A percentile compares a stretch with the other conserved stretches of the same genome.
phyloP scores from a whole-genome alignment of 2,329 filamentous ascomycete species.

The Cladophialophora yegresii region DNA sequence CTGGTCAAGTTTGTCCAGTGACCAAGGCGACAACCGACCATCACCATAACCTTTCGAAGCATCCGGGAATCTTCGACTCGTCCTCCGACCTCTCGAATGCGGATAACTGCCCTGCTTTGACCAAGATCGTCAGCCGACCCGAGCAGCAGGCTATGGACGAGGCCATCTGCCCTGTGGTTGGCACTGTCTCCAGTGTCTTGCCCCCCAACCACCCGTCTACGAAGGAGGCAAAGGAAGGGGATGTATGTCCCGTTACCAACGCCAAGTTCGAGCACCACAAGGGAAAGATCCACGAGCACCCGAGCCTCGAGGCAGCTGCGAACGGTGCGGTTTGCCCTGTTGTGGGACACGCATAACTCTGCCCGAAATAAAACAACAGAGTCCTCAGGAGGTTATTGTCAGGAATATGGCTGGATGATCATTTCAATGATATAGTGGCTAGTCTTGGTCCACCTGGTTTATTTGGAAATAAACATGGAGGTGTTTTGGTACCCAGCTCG shows the following conservation, averaged over 20 bases:
- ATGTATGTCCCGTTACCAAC: slow-evolving; percentile 36
- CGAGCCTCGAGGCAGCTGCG: slow-evolving; percentile 23
- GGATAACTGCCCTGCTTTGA: slow-evolving; percentile 32
- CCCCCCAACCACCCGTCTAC: slow-evolving; percentile 36
- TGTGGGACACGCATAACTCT: slow-evolving; percentile 15
- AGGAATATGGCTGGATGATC: background rate
- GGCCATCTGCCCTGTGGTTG: slow-evolving; percentile 36
- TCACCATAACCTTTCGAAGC: slow-evolving; percentile 35
- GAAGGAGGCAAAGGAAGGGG: slow-evolving; percentile 25
- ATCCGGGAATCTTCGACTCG: slow-evolving; percentile 33
- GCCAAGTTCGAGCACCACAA: slow-evolving; percentile 34
- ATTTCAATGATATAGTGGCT: background rate
- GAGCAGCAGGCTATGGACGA: slow-evolving; percentile 36
- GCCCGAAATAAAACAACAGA: background rate
- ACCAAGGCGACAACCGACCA: slow-evolving; percentile 36
- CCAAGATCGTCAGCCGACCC: slow-evolving; percentile 33
- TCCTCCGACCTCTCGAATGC: slow-evolving; percentile 26
- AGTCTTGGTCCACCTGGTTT: background rate
- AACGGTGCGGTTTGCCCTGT: slow-evolving; percentile 35
- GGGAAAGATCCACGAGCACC: slow-evolving; percentile 31
- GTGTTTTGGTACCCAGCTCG: background rate
- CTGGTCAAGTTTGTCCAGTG: slow-evolving; percentile 35
- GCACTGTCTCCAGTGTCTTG: slow-evolving; percentile 34
- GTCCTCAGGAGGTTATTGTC: background rate
- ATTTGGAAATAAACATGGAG: background rate